Evolutionary conservation across 768 basidiomycete species (phyloP).

Genomic region (Cystobasidium ongulense): DNA sequence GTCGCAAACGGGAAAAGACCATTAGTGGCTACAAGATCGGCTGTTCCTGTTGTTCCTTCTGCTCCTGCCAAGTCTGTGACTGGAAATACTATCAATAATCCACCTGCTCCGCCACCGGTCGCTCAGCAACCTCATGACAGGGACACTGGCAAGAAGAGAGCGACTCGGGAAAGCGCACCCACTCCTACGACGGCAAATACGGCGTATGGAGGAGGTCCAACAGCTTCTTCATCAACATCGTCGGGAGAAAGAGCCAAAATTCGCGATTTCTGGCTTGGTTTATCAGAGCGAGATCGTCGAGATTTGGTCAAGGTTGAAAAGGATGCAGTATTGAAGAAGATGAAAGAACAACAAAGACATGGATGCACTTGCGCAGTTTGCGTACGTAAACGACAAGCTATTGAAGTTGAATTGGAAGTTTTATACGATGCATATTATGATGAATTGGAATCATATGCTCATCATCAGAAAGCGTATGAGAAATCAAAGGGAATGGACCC

Average conservation of each 20-base stretch:
- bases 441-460: slow-evolving; percentile 98
- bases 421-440: slow-evolving; percentile 99
- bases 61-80: slow-evolving; percentile 27
- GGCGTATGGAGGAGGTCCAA: slow-evolving; percentile 1
- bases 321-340: slow-evolving; percentile 92
- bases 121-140: slow-evolving; percentile 5
- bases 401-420: slow-evolving; percentile 99
- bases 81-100: slow-evolving; percentile 19
- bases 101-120: slow-evolving; percentile 17
- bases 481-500: slow-evolving; percentile 56
- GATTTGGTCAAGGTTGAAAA: slow-evolving; percentile 96
- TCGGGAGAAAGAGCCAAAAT: slow-evolving; percentile 77
- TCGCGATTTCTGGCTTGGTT: slow-evolving; percentile 92
- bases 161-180: background rate
- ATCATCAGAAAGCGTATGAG: slow-evolving; percentile 92
- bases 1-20: slow-evolving; percentile 19
- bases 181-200: background rate
- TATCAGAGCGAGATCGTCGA: slow-evolving; percentile 79
- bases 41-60: slow-evolving; percentile 45
- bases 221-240: slow-evolving; percentile 35
- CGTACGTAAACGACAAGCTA: slow-evolving; percentile 83
- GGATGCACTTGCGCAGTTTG: slow-evolving; percentile 92
- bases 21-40: slow-evolving; percentile 52
- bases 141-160: slow-evolving; percentile 4
- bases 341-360: slow-evolving; percentile 99